A percentile compares a stretch with the other conserved stretches of the same genome.
Conservation (phyloP, 495 filamentous ascomycete genomes). For the Oidiodendron maius region DNA sequence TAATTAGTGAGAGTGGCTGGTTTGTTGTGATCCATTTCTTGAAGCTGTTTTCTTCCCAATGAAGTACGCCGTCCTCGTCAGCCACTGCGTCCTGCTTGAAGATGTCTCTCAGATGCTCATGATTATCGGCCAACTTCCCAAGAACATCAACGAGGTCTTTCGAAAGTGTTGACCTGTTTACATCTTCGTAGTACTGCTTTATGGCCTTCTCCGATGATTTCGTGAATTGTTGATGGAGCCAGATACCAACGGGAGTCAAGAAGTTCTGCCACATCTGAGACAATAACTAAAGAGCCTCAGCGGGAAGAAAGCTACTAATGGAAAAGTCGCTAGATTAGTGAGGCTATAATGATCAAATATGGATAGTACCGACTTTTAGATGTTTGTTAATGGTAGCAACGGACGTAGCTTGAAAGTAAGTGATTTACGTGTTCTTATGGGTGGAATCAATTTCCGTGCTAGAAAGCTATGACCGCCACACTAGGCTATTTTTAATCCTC, state of each 20-base stretch:
- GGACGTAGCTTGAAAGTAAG: neutral
- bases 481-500: neutral
- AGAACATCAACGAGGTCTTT: constrained; percentile 3
- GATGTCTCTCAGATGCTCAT: constrained; percentile 4
- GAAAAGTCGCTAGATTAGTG: constrained; percentile 2
- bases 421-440: neutral
- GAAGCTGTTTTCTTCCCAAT: constrained; percentile 11
- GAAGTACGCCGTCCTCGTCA: constrained; percentile 37
- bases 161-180: constrained; percentile 7
- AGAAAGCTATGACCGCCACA: neutral
- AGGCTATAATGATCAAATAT: neutral
- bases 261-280: constrained; percentile 5
- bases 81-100: constrained; percentile 16
- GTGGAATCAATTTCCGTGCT: neutral
- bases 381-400: neutral
- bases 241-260: constrained; percentile 1
- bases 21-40: constrained; percentile 6
- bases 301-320: neutral
- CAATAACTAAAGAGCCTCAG: constrained; percentile 1
- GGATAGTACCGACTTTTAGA: constrained; percentile 1
- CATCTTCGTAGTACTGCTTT: constrained; percentile 29
- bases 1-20: constrained; percentile 5
- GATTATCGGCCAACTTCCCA: constrained; percentile 4
- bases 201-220: constrained; percentile 57
- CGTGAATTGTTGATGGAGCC: neutral